A percentile compares a stretch with the other conserved stretches of the same genome.
phyloP scores from a whole-genome alignment of 1,139 yeast species.

The Pneumocystis jirovecii region DNA sequence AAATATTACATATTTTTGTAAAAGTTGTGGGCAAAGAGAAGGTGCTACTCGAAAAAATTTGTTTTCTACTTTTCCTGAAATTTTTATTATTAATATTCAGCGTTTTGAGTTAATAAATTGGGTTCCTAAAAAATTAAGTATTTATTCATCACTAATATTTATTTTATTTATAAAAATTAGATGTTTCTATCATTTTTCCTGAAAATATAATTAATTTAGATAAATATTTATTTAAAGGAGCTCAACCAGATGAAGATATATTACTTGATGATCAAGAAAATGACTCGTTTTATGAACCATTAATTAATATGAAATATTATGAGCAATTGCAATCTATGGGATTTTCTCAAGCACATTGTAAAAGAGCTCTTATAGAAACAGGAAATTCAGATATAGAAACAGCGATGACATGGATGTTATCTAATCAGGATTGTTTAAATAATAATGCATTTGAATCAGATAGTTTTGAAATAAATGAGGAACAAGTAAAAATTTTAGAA shows the following conservation, averaged over 20 bases:
- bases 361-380: constrained; percentile 55
- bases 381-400: constrained; percentile 56
- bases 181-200: constrained; percentile 54
- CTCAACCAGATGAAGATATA: constrained; percentile 32
- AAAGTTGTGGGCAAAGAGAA: constrained; percentile 32
- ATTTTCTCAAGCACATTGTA: constrained; percentile 54
- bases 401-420: constrained; percentile 85
- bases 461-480: constrained; percentile 27
- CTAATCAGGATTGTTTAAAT: constrained; percentile 72
- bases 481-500: constrained; percentile 32
- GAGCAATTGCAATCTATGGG: constrained; percentile 63
- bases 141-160: neutral
- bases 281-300: constrained; percentile 35
- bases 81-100: constrained; percentile 58
- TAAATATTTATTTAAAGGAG: constrained; percentile 25
- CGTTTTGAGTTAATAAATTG: constrained; percentile 75
- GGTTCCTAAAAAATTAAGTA: constrained; percentile 61
- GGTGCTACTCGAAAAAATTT: constrained; percentile 22
- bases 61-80: constrained; percentile 52
- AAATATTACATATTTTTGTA: constrained; percentile 53
- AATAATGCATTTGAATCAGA: constrained; percentile 38
- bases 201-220: constrained; percentile 30
- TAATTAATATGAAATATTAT: constrained; percentile 35
- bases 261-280: constrained; percentile 25
- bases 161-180: constrained; percentile 17